Base-by-base conservation (phyloP, 2,329 filamentous ascomycete genomes). In the Aspergillus spinulosporus region DNA sequence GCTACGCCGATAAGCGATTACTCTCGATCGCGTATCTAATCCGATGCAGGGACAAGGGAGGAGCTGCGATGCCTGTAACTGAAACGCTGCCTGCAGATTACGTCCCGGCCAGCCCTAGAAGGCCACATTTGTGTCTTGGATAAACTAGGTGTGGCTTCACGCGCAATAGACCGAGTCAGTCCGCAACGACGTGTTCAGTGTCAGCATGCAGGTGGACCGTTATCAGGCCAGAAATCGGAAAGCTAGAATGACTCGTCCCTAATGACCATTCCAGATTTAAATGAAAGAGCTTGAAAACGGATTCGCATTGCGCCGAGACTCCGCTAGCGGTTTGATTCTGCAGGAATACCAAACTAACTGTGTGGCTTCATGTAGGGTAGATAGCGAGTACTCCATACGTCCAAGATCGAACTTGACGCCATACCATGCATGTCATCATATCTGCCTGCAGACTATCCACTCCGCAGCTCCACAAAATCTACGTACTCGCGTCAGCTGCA, bases 21-120 rank as follows among this genome's bases (percentile, higher is more conserved):
- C 11, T 45, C 43, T 2, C 9, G 7, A 32, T 7, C 12, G 39
- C n/a, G 14, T 40, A 40, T 12, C n/a, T 32, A 40, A 2, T 43
- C n/a, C 15, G 14, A 26, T 37, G 14, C 49, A 36, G 40, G 6
- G 34, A 36, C 11, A 11, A n/a, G 11, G 15, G 26, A 48, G 28
- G 3, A 32, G 44, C 26, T 46, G 11, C 44, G 26, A 40, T 44
- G 26, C 39, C 37, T 43, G 28, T 29, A 49, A 14, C n/a, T 36
- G 42, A 56, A 51, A 47, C 42, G 9, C 32, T 21, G 11, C n/a
- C 21, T 50, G 14, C 32, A 51, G 29, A 12, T 31, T 32, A 52
- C 15, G 11, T 15, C 9, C 7, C 12, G 15, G 15, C 26, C 11
- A 31, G 39, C 1, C n/a, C 9, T 28, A 6, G 5, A n/a, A 43